Evolutionary conservation across 768 basidiomycete species (phyloP).

Genomic region (Mrakia blollopis): DNA sequence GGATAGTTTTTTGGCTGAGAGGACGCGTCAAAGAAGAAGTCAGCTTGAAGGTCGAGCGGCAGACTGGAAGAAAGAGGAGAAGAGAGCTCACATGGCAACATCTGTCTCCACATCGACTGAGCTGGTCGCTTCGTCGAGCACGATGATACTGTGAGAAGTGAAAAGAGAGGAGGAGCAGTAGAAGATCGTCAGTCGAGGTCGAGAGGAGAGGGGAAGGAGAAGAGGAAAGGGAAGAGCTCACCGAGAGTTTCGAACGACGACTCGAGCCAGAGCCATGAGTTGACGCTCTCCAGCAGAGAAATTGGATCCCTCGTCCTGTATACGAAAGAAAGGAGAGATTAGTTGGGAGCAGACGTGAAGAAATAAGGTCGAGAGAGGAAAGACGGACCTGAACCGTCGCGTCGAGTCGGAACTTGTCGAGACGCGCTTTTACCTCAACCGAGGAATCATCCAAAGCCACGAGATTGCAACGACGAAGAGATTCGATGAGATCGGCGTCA

Average conservation of each 20-base stretch:
- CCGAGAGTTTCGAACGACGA: slow-evolving; percentile 77
- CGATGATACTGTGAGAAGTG: slow-evolving; percentile 35
- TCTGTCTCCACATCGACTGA: slow-evolving; percentile 56
- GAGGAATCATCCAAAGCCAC: slow-evolving; percentile 1
- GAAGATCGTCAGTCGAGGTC: neutral
- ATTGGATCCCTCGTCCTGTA: slow-evolving; percentile 28
- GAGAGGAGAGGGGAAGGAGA: too few relatives aligned
- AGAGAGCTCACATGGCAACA: neutral
- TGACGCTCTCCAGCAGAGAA: slow-evolving; percentile 32
- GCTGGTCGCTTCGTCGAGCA: slow-evolving; percentile 79
- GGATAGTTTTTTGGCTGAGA: slow-evolving; percentile 84
- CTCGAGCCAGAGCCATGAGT: slow-evolving; percentile 34
- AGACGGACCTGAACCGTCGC: slow-evolving; percentile 20
- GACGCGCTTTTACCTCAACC: slow-evolving; percentile 20
- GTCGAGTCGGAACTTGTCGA: slow-evolving; percentile 29
- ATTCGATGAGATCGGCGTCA: slow-evolving; percentile 24
- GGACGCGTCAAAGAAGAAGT: slow-evolving; percentile 36
- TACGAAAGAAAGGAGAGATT: neutral
- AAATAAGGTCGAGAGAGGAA: neutral
- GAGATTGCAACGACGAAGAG: slow-evolving; percentile 21
- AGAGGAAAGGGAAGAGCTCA: slow-evolving; percentile 57
- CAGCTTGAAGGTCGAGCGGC: neutral
- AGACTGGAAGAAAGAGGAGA: slow-evolving; percentile 35
- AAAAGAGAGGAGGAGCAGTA: too few relatives aligned
- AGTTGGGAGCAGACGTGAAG: neutral